Percentiles rank a stretch among this genome's conserved stretches.
phyloP scores from a whole-genome alignment of 2,329 filamentous ascomycete species.

The Trichoderma koningii region DNA sequence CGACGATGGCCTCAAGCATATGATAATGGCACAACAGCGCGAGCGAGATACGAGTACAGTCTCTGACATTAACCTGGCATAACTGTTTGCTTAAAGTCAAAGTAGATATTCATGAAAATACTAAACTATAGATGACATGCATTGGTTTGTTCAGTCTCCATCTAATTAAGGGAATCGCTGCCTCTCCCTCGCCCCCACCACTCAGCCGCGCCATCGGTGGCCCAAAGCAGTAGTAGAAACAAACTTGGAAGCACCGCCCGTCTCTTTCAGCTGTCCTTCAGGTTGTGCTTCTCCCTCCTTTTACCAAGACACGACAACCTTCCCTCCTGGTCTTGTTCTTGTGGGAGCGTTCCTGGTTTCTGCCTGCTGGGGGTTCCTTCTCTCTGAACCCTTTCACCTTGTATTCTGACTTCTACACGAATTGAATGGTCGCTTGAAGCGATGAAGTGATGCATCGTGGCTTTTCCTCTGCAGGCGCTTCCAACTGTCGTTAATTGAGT shows the following conservation, averaged over 20 bases:
- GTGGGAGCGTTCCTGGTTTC: slow-evolving; percentile 10
- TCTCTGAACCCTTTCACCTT: background rate
- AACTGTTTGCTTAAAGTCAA: no score
- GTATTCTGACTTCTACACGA: background rate
- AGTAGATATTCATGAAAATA: no score
- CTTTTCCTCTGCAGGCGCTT: background rate
- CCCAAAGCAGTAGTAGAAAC: slow-evolving; percentile 17
- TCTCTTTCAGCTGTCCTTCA: background rate
- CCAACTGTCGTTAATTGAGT: slow-evolving; percentile 1
- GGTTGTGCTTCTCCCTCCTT: slow-evolving; percentile 5
- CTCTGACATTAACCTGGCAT: no score
- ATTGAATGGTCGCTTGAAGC: background rate
- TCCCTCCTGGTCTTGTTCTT: background rate
- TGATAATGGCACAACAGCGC: background rate
- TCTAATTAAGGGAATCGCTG: background rate
- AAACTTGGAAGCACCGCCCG: slow-evolving; percentile 8
- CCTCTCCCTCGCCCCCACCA: slow-evolving; percentile 3
- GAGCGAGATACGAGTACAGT: no score
- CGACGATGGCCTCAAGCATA: no score
- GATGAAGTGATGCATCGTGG: background rate
- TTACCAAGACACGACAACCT: background rate
- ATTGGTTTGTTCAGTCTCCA: background rate
- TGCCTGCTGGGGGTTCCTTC: background rate
- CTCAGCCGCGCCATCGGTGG: slow-evolving; percentile 13
- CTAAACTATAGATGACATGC: background rate